Percentiles rank a stretch among this genome's conserved stretches.
Conservation (phyloP, 2,329 filamentous ascomycete genomes). For the Coleophoma cylindrospora region DNA sequence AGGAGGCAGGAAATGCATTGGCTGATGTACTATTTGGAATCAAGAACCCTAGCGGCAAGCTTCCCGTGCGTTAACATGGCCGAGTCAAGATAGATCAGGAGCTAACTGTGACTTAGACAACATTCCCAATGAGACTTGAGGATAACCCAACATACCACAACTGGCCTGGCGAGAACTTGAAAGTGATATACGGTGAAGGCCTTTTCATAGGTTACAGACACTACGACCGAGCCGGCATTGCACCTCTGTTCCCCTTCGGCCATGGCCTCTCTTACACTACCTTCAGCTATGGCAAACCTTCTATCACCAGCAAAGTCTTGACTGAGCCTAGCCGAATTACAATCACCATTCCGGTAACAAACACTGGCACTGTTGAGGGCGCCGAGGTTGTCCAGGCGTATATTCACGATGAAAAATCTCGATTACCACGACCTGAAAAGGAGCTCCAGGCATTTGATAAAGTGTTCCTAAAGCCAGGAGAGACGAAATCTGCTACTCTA, state of each 20-base stretch:
- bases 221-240: slow-evolving; percentile 57
- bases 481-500: slow-evolving; percentile 34
- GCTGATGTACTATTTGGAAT: slow-evolving; percentile 62
- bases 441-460: slow-evolving; percentile 68
- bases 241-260: slow-evolving; percentile 66
- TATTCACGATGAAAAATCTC: slow-evolving; percentile 56
- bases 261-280: slow-evolving; percentile 70
- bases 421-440: slow-evolving; percentile 62
- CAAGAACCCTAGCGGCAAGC: slow-evolving; percentile 61
- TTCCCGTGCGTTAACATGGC: slow-evolving; percentile 36
- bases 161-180: slow-evolving; percentile 66
- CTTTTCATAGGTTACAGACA: slow-evolving; percentile 70
- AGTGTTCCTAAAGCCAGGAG: slow-evolving; percentile 50
- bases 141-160: slow-evolving; percentile 69
- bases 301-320: slow-evolving; percentile 38
- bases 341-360: slow-evolving; percentile 46
- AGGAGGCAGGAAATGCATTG: slow-evolving; percentile 64
- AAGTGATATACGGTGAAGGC: slow-evolving; percentile 67
- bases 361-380: slow-evolving; percentile 52
- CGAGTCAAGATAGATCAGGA: too few species aligned
- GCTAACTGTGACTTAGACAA: slow-evolving; percentile 35
- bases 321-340: slow-evolving; percentile 27
- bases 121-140: slow-evolving; percentile 58
- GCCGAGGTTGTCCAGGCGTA: slow-evolving; percentile 66
- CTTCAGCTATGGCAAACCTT: slow-evolving; percentile 58